These are phyloP conservation scores for Santalum album DNA, from an alignment of 164 flowering plant genomes.

Conservation along the genomic window DNA sequence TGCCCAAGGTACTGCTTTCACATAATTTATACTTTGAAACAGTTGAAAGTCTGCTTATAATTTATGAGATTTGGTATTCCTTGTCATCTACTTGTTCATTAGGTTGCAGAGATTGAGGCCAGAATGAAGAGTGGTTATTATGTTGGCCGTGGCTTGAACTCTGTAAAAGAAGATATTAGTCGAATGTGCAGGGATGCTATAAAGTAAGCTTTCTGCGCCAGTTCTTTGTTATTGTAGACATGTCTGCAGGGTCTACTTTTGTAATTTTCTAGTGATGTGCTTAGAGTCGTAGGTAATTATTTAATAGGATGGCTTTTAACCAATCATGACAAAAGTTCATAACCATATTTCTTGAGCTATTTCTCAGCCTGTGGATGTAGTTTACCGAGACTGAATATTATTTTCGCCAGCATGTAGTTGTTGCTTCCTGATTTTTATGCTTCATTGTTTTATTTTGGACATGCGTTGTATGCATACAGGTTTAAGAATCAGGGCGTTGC, in stretches of 20 bases:
- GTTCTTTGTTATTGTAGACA: too few species aligned
- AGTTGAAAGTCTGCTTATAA: background rate
- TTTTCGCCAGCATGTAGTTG: background rate
- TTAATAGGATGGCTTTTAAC: too few species aligned
- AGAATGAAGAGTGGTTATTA: conserved; percentile 88
- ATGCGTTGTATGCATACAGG: conserved; percentile 27
- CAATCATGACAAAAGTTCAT: too few species aligned
- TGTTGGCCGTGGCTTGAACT: conserved; percentile 61
- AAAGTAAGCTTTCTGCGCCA: conserved; percentile 40
- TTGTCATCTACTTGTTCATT: conserved; percentile 9
- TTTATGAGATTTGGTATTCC: background rate
- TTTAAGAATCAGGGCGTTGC: conserved; percentile 54
- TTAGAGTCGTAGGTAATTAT: too few species aligned
- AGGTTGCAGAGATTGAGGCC: conserved; percentile 85
- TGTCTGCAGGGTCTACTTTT: too few species aligned
- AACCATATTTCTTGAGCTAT: background rate
- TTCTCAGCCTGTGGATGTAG: too few species aligned
- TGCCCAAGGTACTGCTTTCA: conserved; percentile 55
- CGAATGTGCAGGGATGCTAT: conserved; percentile 90
- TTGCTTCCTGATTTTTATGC: background rate
- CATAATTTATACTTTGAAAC: background rate
- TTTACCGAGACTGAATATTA: too few species aligned
- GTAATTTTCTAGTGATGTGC: too few species aligned
- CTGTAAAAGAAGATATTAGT: conserved; percentile 79
- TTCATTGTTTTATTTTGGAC: background rate